Percentiles rank a stretch among this genome's conserved stretches.
These are phyloP conservation scores for Naegleria lovaniensis DNA, from an alignment of 208 protist genomes.

Conservation along the genomic window DNA sequence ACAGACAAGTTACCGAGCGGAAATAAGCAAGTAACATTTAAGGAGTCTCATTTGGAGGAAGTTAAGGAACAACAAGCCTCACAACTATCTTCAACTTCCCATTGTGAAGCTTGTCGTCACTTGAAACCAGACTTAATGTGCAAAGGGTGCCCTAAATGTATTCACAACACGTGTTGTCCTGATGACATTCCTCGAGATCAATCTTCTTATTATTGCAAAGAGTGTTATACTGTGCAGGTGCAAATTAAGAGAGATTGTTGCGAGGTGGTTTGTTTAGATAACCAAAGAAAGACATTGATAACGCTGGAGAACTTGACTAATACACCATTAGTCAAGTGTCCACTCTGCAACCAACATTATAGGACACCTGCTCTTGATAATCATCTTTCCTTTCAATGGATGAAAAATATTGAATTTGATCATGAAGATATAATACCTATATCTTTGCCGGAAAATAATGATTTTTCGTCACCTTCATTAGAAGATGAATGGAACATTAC, in stretches of 20 bases:
- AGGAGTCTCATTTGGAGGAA: neutral
- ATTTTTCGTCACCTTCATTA: neutral
- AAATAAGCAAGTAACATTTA: neutral
- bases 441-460: neutral
- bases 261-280: neutral
- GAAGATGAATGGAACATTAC: neutral
- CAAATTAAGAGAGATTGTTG: neutral
- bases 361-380: neutral
- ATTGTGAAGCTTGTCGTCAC: neutral
- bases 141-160: neutral
- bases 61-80: no score
- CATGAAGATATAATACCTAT: neutral
- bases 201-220: neutral
- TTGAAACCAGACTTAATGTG: neutral
- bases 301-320: neutral
- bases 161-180: neutral
- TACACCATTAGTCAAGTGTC: neutral
- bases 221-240: neutral
- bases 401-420: neutral
- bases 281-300: neutral
- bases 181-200: neutral
- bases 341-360: neutral
- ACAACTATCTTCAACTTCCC: no score
- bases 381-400: neutral
- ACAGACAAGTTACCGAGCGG: neutral